These are phyloP conservation scores for Alternaria metachromatica DNA, from an alignment of 2,329 filamentous ascomycete species.

Conservation along the genomic window DNA sequence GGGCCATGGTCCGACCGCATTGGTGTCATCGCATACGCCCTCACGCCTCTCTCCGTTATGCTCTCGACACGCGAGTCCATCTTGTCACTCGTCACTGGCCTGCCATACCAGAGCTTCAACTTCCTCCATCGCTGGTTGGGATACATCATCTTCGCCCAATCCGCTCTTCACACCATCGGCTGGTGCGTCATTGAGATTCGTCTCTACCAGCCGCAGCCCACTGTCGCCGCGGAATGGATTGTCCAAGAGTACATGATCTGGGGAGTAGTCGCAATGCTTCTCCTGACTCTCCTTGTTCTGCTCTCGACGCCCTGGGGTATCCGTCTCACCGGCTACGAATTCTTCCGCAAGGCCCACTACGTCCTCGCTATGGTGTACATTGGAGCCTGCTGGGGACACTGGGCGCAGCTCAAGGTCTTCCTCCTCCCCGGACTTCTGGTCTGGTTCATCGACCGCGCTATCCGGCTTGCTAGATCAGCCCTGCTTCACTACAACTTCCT, in stretches of 20 bases:
- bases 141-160: slow-evolving; percentile 74
- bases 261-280: slow-evolving; percentile 71
- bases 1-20: slow-evolving; percentile 74
- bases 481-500: slow-evolving; percentile 62
- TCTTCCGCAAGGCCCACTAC: slow-evolving; percentile 78
- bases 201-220: slow-evolving; percentile 76
- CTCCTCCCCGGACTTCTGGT: slow-evolving; percentile 63
- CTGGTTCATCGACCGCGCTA: slow-evolving; percentile 68
- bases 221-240: slow-evolving; percentile 63
- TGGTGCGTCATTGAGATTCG: slow-evolving; percentile 56
- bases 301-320: slow-evolving; percentile 68
- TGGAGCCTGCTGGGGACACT: slow-evolving; percentile 78
- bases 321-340: slow-evolving; percentile 73
- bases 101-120: slow-evolving; percentile 76
- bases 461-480: slow-evolving; percentile 64
- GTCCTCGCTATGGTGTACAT: slow-evolving; percentile 76
- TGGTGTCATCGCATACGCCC: slow-evolving; percentile 73
- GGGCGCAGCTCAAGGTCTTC: slow-evolving; percentile 62
- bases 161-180: slow-evolving; percentile 71
- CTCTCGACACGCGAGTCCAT: slow-evolving; percentile 74
- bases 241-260: slow-evolving; percentile 73
- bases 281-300: slow-evolving; percentile 59
- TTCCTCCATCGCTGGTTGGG: slow-evolving; percentile 72
- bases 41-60: slow-evolving; percentile 73
- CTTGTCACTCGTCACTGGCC: slow-evolving; percentile 71